Conservation (phyloP, 257 asterid species). For the Henckelia pumila region DNA sequence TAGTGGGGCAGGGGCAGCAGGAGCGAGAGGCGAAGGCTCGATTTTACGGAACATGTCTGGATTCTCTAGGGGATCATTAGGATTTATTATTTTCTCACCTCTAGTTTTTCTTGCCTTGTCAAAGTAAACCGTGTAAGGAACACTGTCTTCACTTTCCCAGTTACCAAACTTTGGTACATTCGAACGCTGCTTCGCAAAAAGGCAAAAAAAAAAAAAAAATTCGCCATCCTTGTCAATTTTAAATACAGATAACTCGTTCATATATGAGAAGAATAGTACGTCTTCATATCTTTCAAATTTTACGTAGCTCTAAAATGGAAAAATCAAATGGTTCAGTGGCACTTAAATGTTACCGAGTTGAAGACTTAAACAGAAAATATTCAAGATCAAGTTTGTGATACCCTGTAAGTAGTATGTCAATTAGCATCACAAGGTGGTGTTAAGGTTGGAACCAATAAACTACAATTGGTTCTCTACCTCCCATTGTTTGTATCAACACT, state of each 20-base stretch:
- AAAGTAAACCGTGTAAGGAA: constrained; percentile 48
- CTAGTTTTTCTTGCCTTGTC: constrained; percentile 66
- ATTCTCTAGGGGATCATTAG: constrained; percentile 71
- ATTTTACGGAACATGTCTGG: constrained; percentile 47
- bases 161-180: constrained; percentile 74
- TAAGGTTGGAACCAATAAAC: too few species aligned
- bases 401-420: too few species aligned
- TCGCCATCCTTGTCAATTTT: neutral
- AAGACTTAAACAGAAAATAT: too few species aligned
- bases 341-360: too few species aligned
- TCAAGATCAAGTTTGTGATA: too few species aligned
- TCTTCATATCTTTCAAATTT: too few species aligned
- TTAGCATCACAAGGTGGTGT: too few species aligned
- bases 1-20: constrained; percentile 31
- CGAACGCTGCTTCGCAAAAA: constrained; percentile 40
- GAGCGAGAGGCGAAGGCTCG: constrained; percentile 29
- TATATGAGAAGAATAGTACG: too few species aligned
- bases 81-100: constrained; percentile 73
- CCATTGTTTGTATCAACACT: too few species aligned
- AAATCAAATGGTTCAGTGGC: too few species aligned
- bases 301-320: too few species aligned
- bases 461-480: too few species aligned
- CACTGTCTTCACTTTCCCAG: constrained; percentile 67
- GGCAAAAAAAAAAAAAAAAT: neutral
- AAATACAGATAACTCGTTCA: neutral